Evolutionary conservation across 345 rosid genomes (phyloP).

Genomic region (Linum lewisii): DNA sequence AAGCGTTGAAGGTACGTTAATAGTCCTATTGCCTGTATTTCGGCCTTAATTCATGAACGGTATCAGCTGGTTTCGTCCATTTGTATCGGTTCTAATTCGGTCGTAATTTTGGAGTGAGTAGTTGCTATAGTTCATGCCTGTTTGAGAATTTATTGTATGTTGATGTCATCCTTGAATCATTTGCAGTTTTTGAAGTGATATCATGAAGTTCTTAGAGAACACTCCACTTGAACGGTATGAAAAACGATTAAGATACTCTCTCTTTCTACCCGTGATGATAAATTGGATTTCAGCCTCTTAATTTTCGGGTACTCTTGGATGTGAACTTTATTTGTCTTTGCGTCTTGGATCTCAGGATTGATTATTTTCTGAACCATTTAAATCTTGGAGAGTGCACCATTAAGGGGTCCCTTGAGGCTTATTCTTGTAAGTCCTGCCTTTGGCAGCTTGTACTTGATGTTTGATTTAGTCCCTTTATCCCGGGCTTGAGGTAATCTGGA

Average conservation of each 20-base stretch:
- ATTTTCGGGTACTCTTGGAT: neutral
- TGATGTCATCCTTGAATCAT: neutral
- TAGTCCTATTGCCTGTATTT: too few species aligned
- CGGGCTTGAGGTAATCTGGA: neutral
- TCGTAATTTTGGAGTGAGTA: neutral
- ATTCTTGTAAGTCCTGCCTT: conserved; percentile 55
- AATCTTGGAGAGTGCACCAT: conserved; percentile 74
- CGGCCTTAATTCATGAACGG: too few species aligned
- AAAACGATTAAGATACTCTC: neutral
- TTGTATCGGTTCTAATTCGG: neutral
- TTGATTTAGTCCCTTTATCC: neutral
- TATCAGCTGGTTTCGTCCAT: neutral
- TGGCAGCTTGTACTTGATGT: neutral
- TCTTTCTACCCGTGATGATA: neutral
- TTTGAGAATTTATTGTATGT: neutral
- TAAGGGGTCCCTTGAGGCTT: conserved; percentile 76
- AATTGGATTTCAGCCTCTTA: neutral
- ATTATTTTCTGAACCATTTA: conserved; percentile 52
- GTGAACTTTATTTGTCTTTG: neutral
- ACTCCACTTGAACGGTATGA: conserved; percentile 58
- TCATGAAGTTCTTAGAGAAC: conserved; percentile 86
- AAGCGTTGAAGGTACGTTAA: too few species aligned
- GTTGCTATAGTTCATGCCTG: neutral
- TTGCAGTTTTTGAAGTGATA: neutral
- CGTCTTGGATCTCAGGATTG: conserved; percentile 33